Conservation (phyloP, 2,329 filamentous ascomycete species). For the Daldinia sp. region DNA sequence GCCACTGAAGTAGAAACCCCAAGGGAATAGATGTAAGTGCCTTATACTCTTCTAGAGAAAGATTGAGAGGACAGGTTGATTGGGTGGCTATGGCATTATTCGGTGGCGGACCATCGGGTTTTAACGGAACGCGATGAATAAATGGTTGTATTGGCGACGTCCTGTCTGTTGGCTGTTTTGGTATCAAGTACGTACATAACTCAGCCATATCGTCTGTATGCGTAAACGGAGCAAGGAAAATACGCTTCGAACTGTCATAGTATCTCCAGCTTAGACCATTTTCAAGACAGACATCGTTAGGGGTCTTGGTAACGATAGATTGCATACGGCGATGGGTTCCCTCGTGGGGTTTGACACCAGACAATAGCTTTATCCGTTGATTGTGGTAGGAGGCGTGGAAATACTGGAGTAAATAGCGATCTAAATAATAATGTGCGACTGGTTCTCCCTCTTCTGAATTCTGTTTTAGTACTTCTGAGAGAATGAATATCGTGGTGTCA, state of each 20-base stretch:
- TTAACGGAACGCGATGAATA: slow-evolving; percentile 44
- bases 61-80: slow-evolving; percentile 53
- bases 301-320: slow-evolving; percentile 26
- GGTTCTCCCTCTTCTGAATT: slow-evolving; percentile 46
- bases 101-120: slow-evolving; percentile 45
- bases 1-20: slow-evolving; percentile 61
- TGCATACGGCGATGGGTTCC: slow-evolving; percentile 25
- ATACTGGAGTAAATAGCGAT: neutral
- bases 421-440: neutral
- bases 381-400: neutral
- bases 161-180: slow-evolving; percentile 29
- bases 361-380: slow-evolving; percentile 19
- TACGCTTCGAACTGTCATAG: slow-evolving; percentile 44
- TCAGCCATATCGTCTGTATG: slow-evolving; percentile 36
- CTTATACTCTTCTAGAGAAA: slow-evolving; percentile 64
- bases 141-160: slow-evolving; percentile 50
- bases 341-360: slow-evolving; percentile 27
- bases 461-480: slow-evolving; percentile 50
- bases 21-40: slow-evolving; percentile 58
- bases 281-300: slow-evolving; percentile 52
- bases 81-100: slow-evolving; percentile 64
- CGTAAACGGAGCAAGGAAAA: slow-evolving; percentile 31
- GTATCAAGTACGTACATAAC: slow-evolving; percentile 54
- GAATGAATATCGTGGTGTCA: slow-evolving; percentile 54
- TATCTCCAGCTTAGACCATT: slow-evolving; percentile 56